A percentile compares a stretch with the other conserved stretches of the same genome.
Conservation (phyloP, 805 yeast species). For the Lipomyces yamanashiensis region DNA sequence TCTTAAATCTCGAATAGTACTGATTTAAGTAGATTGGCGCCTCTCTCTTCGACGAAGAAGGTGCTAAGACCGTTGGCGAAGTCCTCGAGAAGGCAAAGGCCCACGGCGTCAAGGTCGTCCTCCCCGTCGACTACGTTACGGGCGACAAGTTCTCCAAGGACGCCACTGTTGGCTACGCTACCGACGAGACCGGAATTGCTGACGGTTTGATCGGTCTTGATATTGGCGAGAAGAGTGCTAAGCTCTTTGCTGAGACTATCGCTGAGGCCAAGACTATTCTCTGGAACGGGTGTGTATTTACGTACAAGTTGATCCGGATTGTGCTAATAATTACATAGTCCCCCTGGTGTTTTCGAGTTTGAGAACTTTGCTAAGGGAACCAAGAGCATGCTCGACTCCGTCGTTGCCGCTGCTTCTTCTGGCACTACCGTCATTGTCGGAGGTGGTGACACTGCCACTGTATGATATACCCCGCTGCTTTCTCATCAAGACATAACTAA, state of each 20-base stretch:
- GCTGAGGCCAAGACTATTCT: conserved; percentile 95
- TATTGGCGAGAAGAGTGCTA: conserved; percentile 86
- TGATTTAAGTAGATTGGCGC: conserved; percentile 64
- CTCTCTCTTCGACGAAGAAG: conserved; percentile 90
- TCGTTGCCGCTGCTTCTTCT: conserved; percentile 79
- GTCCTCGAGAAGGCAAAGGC: conserved; percentile 95
- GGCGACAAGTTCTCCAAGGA: conserved; percentile 94
- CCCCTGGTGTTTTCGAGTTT: conserved; percentile 99
- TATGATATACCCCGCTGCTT: neutral
- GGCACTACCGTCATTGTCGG: conserved; percentile 97
- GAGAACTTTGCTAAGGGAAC: conserved; percentile 91
- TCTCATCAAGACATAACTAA: neutral
- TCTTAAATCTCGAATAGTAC: neutral
- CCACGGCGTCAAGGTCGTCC: conserved; percentile 88
- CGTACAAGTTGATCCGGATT: neutral
- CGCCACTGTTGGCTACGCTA: conserved; percentile 82
- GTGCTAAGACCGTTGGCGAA: conserved; percentile 92
- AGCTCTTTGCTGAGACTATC: conserved; percentile 79
- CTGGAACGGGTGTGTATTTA: conserved; percentile 76
- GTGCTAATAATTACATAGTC: conserved; percentile 45
- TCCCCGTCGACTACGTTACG: conserved; percentile 95
- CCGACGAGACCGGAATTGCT: conserved; percentile 90
- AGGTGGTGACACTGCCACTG: conserved; percentile 99
- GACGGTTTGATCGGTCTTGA: conserved; percentile 96
- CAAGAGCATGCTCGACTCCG: conserved; percentile 84